A percentile compares a stretch with the other conserved stretches of the same genome.
These are phyloP conservation scores for Chrysochromulina tobinii DNA, from an alignment of 78 protist genomes.

Conservation along the genomic window DNA sequence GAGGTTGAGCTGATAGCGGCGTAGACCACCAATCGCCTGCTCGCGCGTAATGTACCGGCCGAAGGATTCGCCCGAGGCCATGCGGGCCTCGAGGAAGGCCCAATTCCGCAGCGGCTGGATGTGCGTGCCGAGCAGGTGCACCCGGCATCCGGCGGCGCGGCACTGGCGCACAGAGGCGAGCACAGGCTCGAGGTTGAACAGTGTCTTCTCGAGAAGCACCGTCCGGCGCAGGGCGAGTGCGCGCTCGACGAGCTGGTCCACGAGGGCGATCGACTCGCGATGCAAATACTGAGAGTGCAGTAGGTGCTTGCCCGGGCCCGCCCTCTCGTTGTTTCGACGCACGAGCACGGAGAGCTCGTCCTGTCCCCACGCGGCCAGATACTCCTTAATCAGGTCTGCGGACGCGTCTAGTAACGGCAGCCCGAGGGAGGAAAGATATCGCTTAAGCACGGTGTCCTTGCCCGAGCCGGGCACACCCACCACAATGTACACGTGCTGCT, in stretches of 20 bases:
- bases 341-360: constrained; percentile 3
- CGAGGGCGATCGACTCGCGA: background rate
- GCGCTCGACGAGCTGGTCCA: background rate
- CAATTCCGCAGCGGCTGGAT: background rate
- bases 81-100: background rate
- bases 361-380: background rate
- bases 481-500: background rate
- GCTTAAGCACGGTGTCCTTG: constrained; percentile 24
- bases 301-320: constrained; percentile 12
- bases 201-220: constrained; percentile 5
- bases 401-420: background rate
- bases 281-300: constrained; percentile 31
- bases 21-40: background rate
- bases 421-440: background rate
- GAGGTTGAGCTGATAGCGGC: background rate
- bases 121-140: constrained; percentile 8
- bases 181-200: background rate
- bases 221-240: background rate
- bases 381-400: background rate
- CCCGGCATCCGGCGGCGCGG: background rate
- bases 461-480: constrained; percentile 22
- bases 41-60: background rate
- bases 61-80: background rate
- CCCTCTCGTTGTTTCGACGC: background rate
- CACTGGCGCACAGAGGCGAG: background rate